These are phyloP conservation scores for Pichia nakasei DNA, from an alignment of 805 yeast genomes.

Conservation along the genomic window DNA sequence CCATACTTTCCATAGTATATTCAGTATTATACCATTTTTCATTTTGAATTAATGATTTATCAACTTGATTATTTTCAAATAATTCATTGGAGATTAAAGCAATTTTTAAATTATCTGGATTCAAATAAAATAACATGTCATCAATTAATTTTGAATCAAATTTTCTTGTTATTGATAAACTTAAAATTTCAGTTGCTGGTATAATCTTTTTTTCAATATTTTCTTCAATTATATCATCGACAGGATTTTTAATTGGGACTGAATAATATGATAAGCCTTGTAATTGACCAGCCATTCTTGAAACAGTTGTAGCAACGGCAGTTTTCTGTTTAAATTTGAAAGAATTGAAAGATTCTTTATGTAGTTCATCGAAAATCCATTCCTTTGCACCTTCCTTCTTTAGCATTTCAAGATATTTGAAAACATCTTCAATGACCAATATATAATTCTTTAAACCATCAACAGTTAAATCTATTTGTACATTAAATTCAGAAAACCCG, in stretches of 20 bases:
- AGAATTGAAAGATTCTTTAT: constrained; percentile 54
- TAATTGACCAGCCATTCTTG: constrained; percentile 29
- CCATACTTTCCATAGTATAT: constrained; percentile 39
- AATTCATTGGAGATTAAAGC: constrained; percentile 41
- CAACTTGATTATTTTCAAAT: constrained; percentile 34
- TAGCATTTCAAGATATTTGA: constrained; percentile 67
- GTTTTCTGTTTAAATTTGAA: constrained; percentile 78
- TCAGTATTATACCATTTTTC: constrained; percentile 94
- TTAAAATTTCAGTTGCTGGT: constrained; percentile 59
- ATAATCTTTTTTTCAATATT: constrained; percentile 25
- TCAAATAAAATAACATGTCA: constrained; percentile 41
- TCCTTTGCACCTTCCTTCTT: constrained; percentile 51
- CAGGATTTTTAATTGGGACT: constrained; percentile 13
- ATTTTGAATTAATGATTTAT: constrained; percentile 26
- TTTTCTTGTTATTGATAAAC: constrained; percentile 43
- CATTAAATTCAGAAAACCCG: constrained; percentile 58
- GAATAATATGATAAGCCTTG: constrained; percentile 21
- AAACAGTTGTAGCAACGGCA: constrained; percentile 64
- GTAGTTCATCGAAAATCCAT: constrained; percentile 75
- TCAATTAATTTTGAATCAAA: constrained; percentile 49
- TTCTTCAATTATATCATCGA: constrained; percentile 1
- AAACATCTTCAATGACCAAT: constrained; percentile 47
- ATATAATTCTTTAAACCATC: constrained; percentile 60
- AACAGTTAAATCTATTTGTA: constrained; percentile 69
- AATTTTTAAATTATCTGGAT: constrained; percentile 51